Base-by-base conservation (phyloP, 306 rosid species). In the Glycine tomentella region DNA sequence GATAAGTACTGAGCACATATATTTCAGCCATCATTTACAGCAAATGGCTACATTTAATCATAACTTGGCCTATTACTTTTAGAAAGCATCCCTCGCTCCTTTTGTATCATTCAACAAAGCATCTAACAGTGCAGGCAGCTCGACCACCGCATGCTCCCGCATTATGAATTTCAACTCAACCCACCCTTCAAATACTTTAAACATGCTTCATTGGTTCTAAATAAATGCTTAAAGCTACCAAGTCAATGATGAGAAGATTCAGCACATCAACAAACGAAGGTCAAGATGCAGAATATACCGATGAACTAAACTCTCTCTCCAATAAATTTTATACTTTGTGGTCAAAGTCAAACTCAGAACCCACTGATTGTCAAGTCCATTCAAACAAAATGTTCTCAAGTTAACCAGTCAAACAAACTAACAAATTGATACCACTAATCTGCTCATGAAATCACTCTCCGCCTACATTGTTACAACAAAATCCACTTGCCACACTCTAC, bases 391-490 rank as follows among this genome's bases (percentile, higher is more conserved):
- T 33, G 5, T 40, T 34, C 44, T 53, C 68, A 33, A 45, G 7
- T 44, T 45, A 72, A 61, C 40, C 46, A 75, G 36, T 52, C 46
- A 79, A 58, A 64, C 74, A 38, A 77, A 48, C 38, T 4, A 74
- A 69, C 68, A 61, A 2, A 8, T 2, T 2, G 1, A 2, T 9
- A 42, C 57, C 2, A 33, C 11, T n/a, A 33, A 4, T 76, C 72
- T 17, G 31, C 64, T 36, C 15, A 25, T 17, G 74, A 69, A 71
- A 38, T 31, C 25, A 42, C 6, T 63, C 75, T 81, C 50, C 63
- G 81, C 76, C 83, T 65, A 66, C 77, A 67, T 69, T 79, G 52
- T n/a, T 12, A 46, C 40, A 46, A 11, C 12, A 72, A 72, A 36
- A 13, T 81, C 59, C 49, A 57, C 78, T 61, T 25, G 49, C 14